Percentiles rank a stretch among this genome's conserved stretches.
Evolutionary conservation across 768 basidiomycete species (phyloP).

Genomic region (Lanmaoa pseudosensibilis): DNA sequence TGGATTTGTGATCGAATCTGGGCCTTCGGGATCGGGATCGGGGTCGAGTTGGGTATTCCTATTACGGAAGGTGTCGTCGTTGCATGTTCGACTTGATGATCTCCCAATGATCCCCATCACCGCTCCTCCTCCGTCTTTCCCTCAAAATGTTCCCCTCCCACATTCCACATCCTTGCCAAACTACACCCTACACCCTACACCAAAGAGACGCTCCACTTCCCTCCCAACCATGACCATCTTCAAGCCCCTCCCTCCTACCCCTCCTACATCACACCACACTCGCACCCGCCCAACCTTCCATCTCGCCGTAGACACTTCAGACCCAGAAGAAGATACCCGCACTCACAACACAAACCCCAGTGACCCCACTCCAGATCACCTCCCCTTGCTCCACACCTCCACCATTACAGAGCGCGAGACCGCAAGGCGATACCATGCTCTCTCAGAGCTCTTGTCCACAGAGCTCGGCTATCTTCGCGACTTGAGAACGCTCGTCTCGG

Average conservation of each 20-base stretch:
- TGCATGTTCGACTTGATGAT: background rate
- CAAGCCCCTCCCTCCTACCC: constrained; percentile 13
- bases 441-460: constrained; percentile 82
- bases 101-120: constrained; percentile 4
- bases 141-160: background rate
- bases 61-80: constrained; percentile 11
- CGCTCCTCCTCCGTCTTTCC: background rate
- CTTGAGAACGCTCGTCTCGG: constrained; percentile 73
- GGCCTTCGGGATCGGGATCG: background rate
- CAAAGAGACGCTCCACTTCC: constrained; percentile 24
- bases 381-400: background rate
- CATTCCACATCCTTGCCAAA: background rate
- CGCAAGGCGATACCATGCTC: constrained; percentile 63
- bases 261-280: background rate
- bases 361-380: background rate
- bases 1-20: no score
- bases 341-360: constrained; percentile 1
- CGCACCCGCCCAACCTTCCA: constrained; percentile 14
- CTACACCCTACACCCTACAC: background rate
- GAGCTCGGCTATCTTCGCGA: constrained; percentile 83
- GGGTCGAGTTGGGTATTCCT: background rate
- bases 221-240: constrained; percentile 37
- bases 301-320: constrained; percentile 17
- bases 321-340: constrained; percentile 16
- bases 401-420: constrained; percentile 33